Percentiles rank a stretch among this genome's conserved stretches.
Conservation (phyloP, 495 filamentous ascomycete species). For the Xylona heveae region DNA sequence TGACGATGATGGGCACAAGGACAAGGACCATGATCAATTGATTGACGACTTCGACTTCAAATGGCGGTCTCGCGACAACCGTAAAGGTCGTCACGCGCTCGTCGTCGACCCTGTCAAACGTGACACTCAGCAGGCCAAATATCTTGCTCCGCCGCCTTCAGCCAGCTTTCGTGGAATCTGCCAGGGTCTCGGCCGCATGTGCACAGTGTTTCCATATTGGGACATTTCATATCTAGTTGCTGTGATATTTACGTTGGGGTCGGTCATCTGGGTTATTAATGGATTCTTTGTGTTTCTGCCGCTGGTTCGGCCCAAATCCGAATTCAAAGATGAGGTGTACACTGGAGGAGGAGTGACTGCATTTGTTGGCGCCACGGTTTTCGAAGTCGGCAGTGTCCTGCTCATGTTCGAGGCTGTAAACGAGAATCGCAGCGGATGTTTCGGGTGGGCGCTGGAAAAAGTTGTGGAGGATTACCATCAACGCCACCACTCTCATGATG, state of each 20-base stretch:
- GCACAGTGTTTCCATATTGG: conserved; percentile 36
- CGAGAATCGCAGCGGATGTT: conserved; percentile 41
- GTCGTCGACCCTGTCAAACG: conserved; percentile 19
- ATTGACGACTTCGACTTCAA: conserved; percentile 19
- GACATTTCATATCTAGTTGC: conserved; percentile 51
- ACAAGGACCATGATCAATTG: too few species aligned
- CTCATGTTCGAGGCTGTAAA: conserved; percentile 50
- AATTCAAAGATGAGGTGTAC: conserved; percentile 29
- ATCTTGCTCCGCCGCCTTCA: conserved; percentile 22
- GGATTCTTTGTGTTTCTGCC: conserved; percentile 48
- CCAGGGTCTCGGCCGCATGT: conserved; percentile 31
- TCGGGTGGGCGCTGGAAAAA: conserved; percentile 46
- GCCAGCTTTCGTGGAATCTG: conserved; percentile 17
- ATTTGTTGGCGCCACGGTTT: conserved; percentile 48
- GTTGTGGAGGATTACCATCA: conserved; percentile 17
- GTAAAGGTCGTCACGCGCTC: conserved; percentile 45
- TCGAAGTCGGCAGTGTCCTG: conserved; percentile 42
- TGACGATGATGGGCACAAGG: too few species aligned
- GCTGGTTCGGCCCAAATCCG: conserved; percentile 25
- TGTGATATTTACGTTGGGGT: conserved; percentile 39
- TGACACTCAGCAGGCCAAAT: conserved; percentile 11
- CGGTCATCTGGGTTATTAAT: conserved; percentile 44
- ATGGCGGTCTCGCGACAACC: conserved; percentile 48
- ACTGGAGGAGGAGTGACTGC: conserved; percentile 38
- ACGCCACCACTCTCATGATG: conserved; percentile 1